phyloP scores from a whole-genome alignment of 306 rosid species.

The Oemleria cerasiformis region DNA sequence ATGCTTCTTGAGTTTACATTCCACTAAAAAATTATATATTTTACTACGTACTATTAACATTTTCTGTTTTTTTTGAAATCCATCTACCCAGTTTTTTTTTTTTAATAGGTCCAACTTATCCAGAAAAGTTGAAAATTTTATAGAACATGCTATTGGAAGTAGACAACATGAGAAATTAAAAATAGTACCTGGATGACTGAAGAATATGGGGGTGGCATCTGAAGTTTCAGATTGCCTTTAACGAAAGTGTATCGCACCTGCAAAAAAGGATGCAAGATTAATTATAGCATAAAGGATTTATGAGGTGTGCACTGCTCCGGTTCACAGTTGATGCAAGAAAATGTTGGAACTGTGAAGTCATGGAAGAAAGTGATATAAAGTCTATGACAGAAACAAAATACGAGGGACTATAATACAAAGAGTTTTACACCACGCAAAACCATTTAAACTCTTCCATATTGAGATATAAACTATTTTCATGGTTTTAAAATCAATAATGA shows the following conservation, averaged over 20 bases:
- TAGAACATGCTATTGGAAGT: background rate
- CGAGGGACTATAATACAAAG: background rate
- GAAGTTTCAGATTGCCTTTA: conserved; percentile 68
- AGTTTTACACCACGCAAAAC: background rate
- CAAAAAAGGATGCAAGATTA: conserved; percentile 15
- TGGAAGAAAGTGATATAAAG: background rate
- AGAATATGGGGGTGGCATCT: conserved; percentile 77
- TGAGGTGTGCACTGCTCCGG: background rate
- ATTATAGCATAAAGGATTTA: background rate
- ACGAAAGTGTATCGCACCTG: conserved; percentile 80
- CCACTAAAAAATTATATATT: background rate
- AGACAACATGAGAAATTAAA: conserved; percentile 4
- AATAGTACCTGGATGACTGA: conserved; percentile 77
- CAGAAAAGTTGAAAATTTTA: too few species aligned
- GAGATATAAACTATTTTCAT: too few species aligned
- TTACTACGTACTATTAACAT: background rate
- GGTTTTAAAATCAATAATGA: background rate
- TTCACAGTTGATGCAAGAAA: background rate
- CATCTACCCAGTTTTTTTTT: too few species aligned
- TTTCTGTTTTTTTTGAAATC: background rate
- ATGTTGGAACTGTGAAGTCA: background rate
- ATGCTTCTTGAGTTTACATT: background rate
- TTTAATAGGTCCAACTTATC: too few species aligned
- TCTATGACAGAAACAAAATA: background rate
- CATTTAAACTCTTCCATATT: background rate